A percentile compares a stretch with the other conserved stretches of the same genome.
Conservation (phyloP, 2,329 filamentous ascomycete genomes). For the Leptographium wingfieldii region DNA sequence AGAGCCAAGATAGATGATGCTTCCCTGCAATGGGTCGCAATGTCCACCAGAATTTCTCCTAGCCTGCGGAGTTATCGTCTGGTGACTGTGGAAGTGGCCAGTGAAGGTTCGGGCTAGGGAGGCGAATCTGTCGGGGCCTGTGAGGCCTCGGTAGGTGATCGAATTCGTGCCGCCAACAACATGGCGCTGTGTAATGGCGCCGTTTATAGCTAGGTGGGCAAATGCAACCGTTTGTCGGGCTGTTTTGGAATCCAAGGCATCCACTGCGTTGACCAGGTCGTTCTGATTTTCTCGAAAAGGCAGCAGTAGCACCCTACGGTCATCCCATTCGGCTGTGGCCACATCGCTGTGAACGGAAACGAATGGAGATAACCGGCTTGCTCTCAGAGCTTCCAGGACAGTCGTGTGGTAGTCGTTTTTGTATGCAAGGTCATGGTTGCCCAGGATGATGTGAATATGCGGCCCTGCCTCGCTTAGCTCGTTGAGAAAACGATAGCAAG, state of each 20-base stretch:
- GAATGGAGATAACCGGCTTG: constrained; percentile 14
- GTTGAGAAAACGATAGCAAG: constrained; percentile 20
- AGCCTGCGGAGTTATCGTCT: constrained; percentile 13
- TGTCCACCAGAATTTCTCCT: neutral
- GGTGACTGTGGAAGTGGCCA: constrained; percentile 21
- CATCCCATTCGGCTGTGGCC: constrained; percentile 16
- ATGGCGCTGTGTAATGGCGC: constrained; percentile 20
- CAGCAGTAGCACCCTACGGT: constrained; percentile 18
- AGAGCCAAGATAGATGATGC: constrained; percentile 19
- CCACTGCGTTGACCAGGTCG: constrained; percentile 16
- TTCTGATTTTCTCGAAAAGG: constrained; percentile 22
- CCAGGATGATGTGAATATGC: constrained; percentile 20
- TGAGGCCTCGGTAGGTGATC: constrained; percentile 16
- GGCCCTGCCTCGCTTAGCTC: constrained; percentile 16
- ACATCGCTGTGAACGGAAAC: constrained; percentile 16
- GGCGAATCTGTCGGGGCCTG: constrained; percentile 16
- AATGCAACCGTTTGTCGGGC: constrained; percentile 18
- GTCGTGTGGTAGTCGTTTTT: constrained; percentile 18
- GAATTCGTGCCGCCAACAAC: constrained; percentile 11
- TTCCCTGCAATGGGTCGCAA: constrained; percentile 12
- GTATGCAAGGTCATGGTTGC: constrained; percentile 23
- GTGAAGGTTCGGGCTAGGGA: constrained; percentile 20
- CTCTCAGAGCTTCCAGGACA: constrained; percentile 19
- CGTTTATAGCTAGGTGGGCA: constrained; percentile 20
- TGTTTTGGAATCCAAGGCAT: constrained; percentile 10